Evolutionary conservation across 306 rosid genomes (phyloP).

Genomic region (Vigna angularis): DNA sequence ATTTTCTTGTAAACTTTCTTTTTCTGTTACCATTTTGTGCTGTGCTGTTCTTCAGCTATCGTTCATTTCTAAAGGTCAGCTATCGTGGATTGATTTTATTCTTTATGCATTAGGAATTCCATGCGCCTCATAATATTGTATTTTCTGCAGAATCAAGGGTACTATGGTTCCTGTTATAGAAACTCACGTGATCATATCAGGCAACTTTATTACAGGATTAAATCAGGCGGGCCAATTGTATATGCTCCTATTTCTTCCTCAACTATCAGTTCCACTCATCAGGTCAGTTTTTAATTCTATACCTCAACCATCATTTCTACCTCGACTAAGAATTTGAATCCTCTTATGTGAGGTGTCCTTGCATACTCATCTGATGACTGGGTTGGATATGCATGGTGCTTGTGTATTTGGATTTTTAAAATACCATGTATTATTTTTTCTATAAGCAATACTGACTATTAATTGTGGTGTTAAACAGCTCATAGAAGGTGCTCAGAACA

Average conservation of each 20-base stretch:
- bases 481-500: slow-evolving; percentile 58
- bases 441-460: neutral
- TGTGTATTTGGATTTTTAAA: slow-evolving; percentile 16
- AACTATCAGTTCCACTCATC: slow-evolving; percentile 55
- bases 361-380: neutral
- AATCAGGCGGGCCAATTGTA: slow-evolving; percentile 63
- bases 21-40: slow-evolving; percentile 75
- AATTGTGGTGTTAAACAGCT: slow-evolving; percentile 46
- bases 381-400: slow-evolving; percentile 28
- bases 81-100: slow-evolving; percentile 39
- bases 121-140: slow-evolving; percentile 35
- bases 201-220: slow-evolving; percentile 74
- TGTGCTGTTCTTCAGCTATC: slow-evolving; percentile 66
- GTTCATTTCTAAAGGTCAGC: slow-evolving; percentile 68
- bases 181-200: slow-evolving; percentile 71
- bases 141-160: slow-evolving; percentile 62
- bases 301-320: slow-evolving; percentile 10
- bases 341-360: slow-evolving; percentile 33
- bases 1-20: slow-evolving; percentile 75
- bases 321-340: slow-evolving; percentile 37
- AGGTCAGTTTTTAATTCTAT: slow-evolving; percentile 55
- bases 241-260: slow-evolving; percentile 68
- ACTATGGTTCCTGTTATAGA: slow-evolving; percentile 66
- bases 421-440: neutral
- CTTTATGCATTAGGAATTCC: slow-evolving; percentile 33